phyloP scores from a whole-genome alignment of 2,329 filamentous ascomycete genomes.

The Apiospora koreana region DNA sequence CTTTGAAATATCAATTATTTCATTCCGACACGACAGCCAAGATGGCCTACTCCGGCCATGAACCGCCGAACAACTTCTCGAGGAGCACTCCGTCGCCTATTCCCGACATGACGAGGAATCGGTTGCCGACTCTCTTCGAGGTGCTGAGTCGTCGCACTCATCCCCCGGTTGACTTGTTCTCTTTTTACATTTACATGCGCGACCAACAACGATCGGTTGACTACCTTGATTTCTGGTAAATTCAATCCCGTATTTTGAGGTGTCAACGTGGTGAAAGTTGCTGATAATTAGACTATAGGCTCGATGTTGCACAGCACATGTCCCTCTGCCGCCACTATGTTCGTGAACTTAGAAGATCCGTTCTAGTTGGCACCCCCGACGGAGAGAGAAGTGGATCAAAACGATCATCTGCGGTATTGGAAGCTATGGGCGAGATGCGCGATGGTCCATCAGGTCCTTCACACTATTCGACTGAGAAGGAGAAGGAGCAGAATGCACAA shows the following conservation, averaged over 20 bases:
- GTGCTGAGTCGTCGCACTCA: constrained; percentile 92
- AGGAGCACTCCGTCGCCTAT: constrained; percentile 51
- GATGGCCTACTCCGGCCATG: constrained; percentile 11
- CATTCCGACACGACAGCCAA: not conserved
- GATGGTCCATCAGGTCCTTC: constrained; percentile 60
- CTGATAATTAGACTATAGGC: constrained; percentile 56
- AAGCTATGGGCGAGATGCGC: constrained; percentile 68
- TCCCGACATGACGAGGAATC: constrained; percentile 69
- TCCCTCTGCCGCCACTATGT: constrained; percentile 97
- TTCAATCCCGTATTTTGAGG: constrained; percentile 27
- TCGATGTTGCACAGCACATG: constrained; percentile 99
- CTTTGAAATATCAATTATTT: not conserved
- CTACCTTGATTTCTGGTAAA: constrained; percentile 96
- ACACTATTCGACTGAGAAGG: constrained; percentile 67
- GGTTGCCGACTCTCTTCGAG: constrained; percentile 92
- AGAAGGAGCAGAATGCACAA: constrained; percentile 81
- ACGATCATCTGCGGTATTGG: constrained; percentile 79
- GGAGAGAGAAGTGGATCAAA: constrained; percentile 80
- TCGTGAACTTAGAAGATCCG: constrained; percentile 87
- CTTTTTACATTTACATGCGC: constrained; percentile 99
- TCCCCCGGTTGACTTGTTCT: constrained; percentile 94
- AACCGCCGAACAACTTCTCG: constrained; percentile 23
- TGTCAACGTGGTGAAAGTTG: not conserved
- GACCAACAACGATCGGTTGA: constrained; percentile 98
- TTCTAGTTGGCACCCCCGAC: constrained; percentile 90